Evolutionary conservation across 2,329 filamentous ascomycete genomes (phyloP).

Genomic region (Aureobasidium pullulans): DNA sequence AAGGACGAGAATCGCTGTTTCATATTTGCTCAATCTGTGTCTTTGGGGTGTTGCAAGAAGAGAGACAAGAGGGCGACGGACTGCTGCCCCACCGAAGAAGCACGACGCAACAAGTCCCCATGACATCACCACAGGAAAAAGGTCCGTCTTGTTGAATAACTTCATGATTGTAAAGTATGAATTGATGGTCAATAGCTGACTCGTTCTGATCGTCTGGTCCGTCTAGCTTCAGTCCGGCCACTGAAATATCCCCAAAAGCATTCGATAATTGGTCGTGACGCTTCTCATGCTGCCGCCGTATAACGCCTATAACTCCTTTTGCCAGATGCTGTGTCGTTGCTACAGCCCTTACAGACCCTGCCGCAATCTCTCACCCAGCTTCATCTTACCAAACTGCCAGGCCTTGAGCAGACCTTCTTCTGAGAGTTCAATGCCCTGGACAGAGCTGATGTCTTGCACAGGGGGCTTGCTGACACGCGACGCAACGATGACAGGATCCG

Average conservation of each 20-base stretch:
- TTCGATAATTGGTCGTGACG: not conserved
- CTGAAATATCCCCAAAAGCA: not conserved
- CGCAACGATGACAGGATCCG: constrained; percentile 88
- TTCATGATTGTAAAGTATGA: not conserved
- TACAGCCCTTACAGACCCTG: constrained; percentile 57
- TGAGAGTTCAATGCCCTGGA: constrained; percentile 90
- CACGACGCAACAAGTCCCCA: not conserved
- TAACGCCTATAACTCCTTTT: constrained; percentile 14
- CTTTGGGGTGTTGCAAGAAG: not conserved
- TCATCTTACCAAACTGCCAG: constrained; percentile 87
- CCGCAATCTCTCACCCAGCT: constrained; percentile 82
- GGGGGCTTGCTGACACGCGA: constrained; percentile 89
- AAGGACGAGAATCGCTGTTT: constrained; percentile 76
- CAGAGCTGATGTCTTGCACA: constrained; percentile 74
- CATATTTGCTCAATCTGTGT: constrained; percentile 39
- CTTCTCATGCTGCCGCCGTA: not conserved
- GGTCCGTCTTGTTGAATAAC: not conserved
- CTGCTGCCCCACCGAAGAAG: constrained; percentile 1
- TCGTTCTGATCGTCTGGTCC: not conserved
- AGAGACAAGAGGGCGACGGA: not conserved
- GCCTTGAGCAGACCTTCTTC: constrained; percentile 93
- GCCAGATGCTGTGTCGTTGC: not conserved
- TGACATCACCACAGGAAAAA: constrained; percentile 13
- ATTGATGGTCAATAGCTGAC: constrained; percentile 8
- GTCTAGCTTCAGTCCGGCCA: not conserved